phyloP scores from a whole-genome alignment of 2,329 filamentous ascomycete species.

The Kalmusia sp. region DNA sequence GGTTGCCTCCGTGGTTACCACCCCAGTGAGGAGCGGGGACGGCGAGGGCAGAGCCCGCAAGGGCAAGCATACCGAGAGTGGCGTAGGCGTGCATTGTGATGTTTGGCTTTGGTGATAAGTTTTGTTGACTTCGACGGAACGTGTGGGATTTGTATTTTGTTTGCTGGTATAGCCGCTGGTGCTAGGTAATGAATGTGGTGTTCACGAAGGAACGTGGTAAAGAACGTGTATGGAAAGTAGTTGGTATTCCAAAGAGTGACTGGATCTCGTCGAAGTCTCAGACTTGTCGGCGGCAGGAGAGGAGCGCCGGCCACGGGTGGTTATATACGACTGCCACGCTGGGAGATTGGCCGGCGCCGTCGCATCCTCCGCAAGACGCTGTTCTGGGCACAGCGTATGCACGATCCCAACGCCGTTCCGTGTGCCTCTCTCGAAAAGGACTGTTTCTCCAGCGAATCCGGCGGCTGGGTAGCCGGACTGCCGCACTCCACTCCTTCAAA shows the following conservation, averaged over 20 bases:
- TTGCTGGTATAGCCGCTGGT: slow-evolving; percentile 15
- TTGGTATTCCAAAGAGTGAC: slow-evolving; percentile 36
- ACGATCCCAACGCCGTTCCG: slow-evolving; percentile 2
- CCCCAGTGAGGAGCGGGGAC: slow-evolving; percentile 22
- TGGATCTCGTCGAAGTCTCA: slow-evolving; percentile 44
- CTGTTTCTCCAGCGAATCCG: neutral
- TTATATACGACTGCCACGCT: slow-evolving; percentile 12
- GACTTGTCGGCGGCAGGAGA: slow-evolving; percentile 31
- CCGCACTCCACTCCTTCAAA: slow-evolving; percentile 11
- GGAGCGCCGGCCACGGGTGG: slow-evolving; percentile 18
- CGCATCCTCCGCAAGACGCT: slow-evolving; percentile 8
- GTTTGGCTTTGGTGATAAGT: slow-evolving; percentile 6
- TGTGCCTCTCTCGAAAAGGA: slow-evolving; percentile 3
- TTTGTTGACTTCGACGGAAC: slow-evolving; percentile 3
- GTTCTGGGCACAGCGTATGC: slow-evolving; percentile 10
- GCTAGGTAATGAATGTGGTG: slow-evolving; percentile 27
- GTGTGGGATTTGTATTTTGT: slow-evolving; percentile 2
- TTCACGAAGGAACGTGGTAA: slow-evolving; percentile 37
- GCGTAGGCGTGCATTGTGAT: slow-evolving; percentile 39
- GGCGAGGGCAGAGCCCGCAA: slow-evolving; percentile 39
- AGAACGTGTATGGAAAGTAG: slow-evolving; percentile 26
- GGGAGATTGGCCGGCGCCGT: slow-evolving; percentile 11
- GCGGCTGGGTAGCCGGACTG: slow-evolving; percentile 9
- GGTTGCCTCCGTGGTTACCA: slow-evolving; percentile 1
- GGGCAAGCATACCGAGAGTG: slow-evolving; percentile 35